A percentile compares a stretch with the other conserved stretches of the same genome.
Evolutionary conservation across 768 basidiomycete genomes (phyloP).

Genomic region (Tubosaeta sp.): DNA sequence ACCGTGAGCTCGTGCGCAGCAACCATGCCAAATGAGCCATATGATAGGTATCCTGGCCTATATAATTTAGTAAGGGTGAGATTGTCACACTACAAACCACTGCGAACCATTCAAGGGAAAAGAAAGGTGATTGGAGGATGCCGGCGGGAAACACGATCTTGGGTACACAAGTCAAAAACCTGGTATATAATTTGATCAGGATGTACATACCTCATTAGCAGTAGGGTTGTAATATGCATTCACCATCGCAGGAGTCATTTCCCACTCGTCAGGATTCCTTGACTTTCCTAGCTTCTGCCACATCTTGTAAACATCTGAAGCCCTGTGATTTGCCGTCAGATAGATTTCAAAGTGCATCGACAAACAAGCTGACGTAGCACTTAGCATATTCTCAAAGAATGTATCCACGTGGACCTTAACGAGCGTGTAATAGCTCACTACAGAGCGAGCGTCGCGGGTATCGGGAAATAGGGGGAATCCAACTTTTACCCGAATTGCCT

Average conservation of each 20-base stretch:
- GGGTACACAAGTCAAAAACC: background rate
- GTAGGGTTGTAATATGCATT: conserved; percentile 89
- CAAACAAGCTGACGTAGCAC: conserved; percentile 41
- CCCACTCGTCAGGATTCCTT: conserved; percentile 74
- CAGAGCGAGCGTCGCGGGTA: conserved; percentile 62
- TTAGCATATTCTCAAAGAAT: conserved; percentile 84
- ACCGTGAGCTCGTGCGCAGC: conserved; percentile 92
- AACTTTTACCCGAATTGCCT: conserved; percentile 66
- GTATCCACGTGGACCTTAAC: conserved; percentile 61
- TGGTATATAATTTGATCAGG: background rate
- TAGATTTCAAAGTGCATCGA: background rate
- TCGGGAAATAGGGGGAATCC: conserved; percentile 90
- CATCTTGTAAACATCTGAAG: conserved; percentile 55
- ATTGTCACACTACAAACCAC: background rate
- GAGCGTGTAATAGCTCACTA: conserved; percentile 69
- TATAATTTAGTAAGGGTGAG: conserved; percentile 8
- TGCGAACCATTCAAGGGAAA: conserved; percentile 67
- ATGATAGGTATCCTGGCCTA: conserved; percentile 86
- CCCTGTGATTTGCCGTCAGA: conserved; percentile 33
- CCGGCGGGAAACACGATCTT: conserved; percentile 97
- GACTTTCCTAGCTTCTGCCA: conserved; percentile 74
- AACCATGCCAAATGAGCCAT: conserved; percentile 90
- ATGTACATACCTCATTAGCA: conserved; percentile 66
- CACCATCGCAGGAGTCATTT: conserved; percentile 83
- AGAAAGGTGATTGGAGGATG: conserved; percentile 91